A percentile compares a stretch with the other conserved stretches of the same genome.
phyloP scores from a whole-genome alignment of 148 eudicot species.

The Spergularia bocconei region DNA sequence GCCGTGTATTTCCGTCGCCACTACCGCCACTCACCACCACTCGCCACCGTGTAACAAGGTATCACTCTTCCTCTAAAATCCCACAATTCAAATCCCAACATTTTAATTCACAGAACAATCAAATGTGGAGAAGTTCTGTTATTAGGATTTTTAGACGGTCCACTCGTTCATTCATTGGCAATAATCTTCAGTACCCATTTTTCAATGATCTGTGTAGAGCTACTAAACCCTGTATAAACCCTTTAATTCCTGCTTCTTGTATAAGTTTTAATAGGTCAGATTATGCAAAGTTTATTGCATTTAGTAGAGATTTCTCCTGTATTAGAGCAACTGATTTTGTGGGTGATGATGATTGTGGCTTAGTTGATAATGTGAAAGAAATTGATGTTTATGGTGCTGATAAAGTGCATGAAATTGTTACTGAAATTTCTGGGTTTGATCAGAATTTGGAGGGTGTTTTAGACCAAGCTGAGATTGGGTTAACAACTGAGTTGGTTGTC shows the following conservation, averaged over 20 bases:
- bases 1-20: no score
- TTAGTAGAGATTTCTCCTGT: constrained; percentile 7
- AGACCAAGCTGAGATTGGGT: constrained; percentile 33
- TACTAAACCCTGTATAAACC: background rate
- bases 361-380: background rate
- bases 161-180: background rate
- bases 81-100: no score
- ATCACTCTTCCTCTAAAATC: no score
- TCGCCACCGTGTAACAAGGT: no score
- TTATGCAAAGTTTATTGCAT: background rate
- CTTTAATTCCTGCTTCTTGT: background rate
- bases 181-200: constrained; percentile 8
- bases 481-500: constrained; percentile 59
- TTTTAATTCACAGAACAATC: no score
- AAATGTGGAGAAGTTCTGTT: constrained; percentile 17
- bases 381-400: constrained; percentile 27
- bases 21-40: no score
- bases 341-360: constrained; percentile 5
- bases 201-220: background rate
- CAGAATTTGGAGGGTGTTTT: constrained; percentile 51
- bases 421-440: constrained; percentile 37
- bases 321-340: constrained; percentile 2
- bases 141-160: constrained; percentile 5
- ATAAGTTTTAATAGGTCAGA: background rate
- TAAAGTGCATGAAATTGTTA: constrained; percentile 36